phyloP scores from a whole-genome alignment of 768 basidiomycete genomes.

The Mycena epipterygia region DNA sequence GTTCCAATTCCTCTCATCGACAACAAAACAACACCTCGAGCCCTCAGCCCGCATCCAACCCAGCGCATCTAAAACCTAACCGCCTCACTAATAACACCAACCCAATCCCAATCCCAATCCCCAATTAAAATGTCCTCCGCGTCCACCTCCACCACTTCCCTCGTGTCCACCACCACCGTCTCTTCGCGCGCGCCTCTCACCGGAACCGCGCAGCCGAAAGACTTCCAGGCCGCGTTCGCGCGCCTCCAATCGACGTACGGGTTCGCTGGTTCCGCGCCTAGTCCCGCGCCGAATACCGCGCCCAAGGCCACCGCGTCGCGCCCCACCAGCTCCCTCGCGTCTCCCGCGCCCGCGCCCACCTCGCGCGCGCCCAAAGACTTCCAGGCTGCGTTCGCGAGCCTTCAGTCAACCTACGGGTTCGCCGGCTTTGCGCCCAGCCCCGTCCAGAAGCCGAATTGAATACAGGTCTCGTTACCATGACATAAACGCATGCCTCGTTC shows the following conservation, averaged over 20 bases:
- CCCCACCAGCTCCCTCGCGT: background rate
- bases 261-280: constrained; percentile 6
- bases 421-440: constrained; percentile 3
- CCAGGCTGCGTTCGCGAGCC: constrained; percentile 21
- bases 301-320: background rate
- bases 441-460: background rate
- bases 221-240: constrained; percentile 26
- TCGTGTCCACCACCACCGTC: constrained; percentile 22
- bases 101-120: no score
- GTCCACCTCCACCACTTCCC: constrained; percentile 20
- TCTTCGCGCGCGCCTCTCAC: constrained; percentile 24
- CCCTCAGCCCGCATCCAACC: background rate
- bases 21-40: no score
- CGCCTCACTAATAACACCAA: background rate
- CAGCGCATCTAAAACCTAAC: background rate
- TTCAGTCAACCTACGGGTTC: constrained; percentile 30
- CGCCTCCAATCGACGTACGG: constrained; percentile 28
- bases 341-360: constrained; percentile 9
- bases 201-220: constrained; percentile 5
- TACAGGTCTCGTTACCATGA: background rate
- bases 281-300: background rate
- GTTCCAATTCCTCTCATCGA: no score
- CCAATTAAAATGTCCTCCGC: constrained; percentile 13
- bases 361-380: constrained; percentile 17
- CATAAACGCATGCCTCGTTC: no score